These are phyloP conservation scores for Colletotrichum sp. DNA, from an alignment of 2,329 filamentous ascomycete genomes.

Conservation along the genomic window DNA sequence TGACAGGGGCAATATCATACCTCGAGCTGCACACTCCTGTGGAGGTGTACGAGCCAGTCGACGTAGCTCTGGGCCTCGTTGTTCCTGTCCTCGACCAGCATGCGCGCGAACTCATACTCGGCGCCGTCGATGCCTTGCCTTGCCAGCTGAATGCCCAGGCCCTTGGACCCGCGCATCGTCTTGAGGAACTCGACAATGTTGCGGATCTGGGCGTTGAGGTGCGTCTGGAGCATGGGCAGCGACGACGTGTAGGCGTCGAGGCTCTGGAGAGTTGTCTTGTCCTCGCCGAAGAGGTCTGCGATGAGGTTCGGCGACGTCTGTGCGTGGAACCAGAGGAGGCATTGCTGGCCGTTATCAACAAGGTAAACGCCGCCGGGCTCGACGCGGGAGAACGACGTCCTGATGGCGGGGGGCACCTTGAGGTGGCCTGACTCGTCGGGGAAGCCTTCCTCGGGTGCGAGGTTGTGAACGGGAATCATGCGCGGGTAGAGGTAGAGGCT, in stretches of 20 bases:
- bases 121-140: conserved; percentile 92
- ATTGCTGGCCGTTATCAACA: conserved; percentile 92
- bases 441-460: conserved; percentile 88
- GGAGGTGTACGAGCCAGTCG: conserved; percentile 96
- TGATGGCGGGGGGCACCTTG: conserved; percentile 78
- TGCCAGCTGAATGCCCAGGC: conserved; percentile 86
- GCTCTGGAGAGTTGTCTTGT: conserved; percentile 70
- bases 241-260: conserved; percentile 83
- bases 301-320: conserved; percentile 93
- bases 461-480: conserved; percentile 90
- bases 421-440: conserved; percentile 91
- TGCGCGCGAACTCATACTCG: conserved; percentile 93
- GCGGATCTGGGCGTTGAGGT: conserved; percentile 91
- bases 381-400: conserved; percentile 84
- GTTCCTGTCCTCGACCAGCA: conserved; percentile 93
- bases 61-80: conserved; percentile 98
- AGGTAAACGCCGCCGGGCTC: conserved; percentile 94
- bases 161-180: conserved; percentile 82
- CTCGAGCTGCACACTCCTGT: conserved; percentile 92
- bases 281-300: conserved; percentile 86
- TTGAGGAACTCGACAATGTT: conserved; percentile 91
- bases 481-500: conserved; percentile 94
- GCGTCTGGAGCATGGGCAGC: conserved; percentile 85
- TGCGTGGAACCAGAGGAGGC: conserved; percentile 89
- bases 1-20: conserved; percentile 43